These are phyloP conservation scores for Fusarium mundagurra DNA, from an alignment of 2,329 filamentous ascomycete genomes.

Conservation along the genomic window DNA sequence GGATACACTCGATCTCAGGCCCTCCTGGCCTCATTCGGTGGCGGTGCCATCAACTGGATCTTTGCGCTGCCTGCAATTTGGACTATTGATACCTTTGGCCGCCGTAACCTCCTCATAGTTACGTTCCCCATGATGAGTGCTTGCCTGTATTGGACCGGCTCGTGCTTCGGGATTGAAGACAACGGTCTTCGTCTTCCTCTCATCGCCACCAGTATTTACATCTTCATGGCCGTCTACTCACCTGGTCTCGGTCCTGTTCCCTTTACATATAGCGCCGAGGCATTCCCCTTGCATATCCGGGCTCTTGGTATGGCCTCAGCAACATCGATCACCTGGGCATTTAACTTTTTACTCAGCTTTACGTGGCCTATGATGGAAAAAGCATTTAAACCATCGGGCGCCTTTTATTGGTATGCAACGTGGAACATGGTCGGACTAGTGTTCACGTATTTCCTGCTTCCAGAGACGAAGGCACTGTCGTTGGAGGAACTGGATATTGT, in stretches of 20 bases:
- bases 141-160: constrained; percentile 44
- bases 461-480: constrained; percentile 61
- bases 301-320: constrained; percentile 52
- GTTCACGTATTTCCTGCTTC: constrained; percentile 60
- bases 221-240: constrained; percentile 50
- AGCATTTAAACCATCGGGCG: constrained; percentile 42
- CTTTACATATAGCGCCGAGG: constrained; percentile 48
- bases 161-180: not conserved
- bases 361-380: constrained; percentile 47
- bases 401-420: constrained; percentile 48
- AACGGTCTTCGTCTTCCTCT: constrained; percentile 39
- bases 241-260: constrained; percentile 45
- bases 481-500: constrained; percentile 62
- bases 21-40: constrained; percentile 63
- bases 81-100: constrained; percentile 57
- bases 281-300: constrained; percentile 50
- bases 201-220: constrained; percentile 47
- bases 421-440: constrained; percentile 52
- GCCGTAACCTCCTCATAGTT: not conserved
- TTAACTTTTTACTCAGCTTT: constrained; percentile 47
- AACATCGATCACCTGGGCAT: constrained; percentile 49
- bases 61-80: constrained; percentile 64
- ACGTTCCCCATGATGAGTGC: not conserved
- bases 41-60: constrained; percentile 62
- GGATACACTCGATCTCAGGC: constrained; percentile 50